Evolutionary conservation across 2,329 filamentous ascomycete genomes (phyloP).

Genomic region (Pseudomassariella vexata): DNA sequence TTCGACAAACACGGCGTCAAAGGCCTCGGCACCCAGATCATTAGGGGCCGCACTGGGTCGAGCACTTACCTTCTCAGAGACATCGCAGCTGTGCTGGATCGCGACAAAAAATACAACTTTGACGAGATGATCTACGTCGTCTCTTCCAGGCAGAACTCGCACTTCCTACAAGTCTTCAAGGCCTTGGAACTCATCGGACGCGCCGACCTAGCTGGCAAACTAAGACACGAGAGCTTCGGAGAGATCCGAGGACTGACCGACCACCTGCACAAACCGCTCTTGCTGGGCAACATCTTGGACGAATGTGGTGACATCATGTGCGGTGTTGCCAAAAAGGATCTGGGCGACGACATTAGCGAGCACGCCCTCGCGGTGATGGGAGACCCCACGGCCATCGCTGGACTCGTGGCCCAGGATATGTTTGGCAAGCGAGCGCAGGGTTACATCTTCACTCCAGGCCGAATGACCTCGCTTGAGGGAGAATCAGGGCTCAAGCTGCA

Average conservation of each 20-base stretch:
- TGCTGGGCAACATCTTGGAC: constrained; percentile 2
- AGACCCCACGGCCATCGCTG: constrained; percentile 6
- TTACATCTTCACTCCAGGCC: constrained; percentile 71
- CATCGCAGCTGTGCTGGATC: constrained; percentile 59
- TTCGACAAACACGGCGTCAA: constrained; percentile 62
- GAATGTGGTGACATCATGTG: constrained; percentile 1
- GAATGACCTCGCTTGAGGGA: constrained; percentile 79
- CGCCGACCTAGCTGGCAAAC: constrained; percentile 22
- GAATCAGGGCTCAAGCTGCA: constrained; percentile 83
- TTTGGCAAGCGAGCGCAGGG: constrained; percentile 42
- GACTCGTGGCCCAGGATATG: constrained; percentile 13
- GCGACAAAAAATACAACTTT: constrained; percentile 42
- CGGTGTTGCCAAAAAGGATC: neutral
- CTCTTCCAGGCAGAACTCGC: constrained; percentile 25
- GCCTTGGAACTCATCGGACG: constrained; percentile 30
- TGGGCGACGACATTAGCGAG: neutral
- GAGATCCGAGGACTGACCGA: constrained; percentile 41
- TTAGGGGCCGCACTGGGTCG: constrained; percentile 59
- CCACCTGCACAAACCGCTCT: constrained; percentile 38
- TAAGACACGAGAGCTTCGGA: constrained; percentile 39
- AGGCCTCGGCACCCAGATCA: constrained; percentile 61
- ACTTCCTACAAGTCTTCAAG: constrained; percentile 27
- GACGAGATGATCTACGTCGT: constrained; percentile 37
- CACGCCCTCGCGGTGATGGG: constrained; percentile 1
- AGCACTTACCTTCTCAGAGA: constrained; percentile 65